Percentiles rank a stretch among this genome's conserved stretches.
Evolutionary conservation across 1,284 basidiomycete species (phyloP).

Genomic region (Xerocomus minutiporus): DNA sequence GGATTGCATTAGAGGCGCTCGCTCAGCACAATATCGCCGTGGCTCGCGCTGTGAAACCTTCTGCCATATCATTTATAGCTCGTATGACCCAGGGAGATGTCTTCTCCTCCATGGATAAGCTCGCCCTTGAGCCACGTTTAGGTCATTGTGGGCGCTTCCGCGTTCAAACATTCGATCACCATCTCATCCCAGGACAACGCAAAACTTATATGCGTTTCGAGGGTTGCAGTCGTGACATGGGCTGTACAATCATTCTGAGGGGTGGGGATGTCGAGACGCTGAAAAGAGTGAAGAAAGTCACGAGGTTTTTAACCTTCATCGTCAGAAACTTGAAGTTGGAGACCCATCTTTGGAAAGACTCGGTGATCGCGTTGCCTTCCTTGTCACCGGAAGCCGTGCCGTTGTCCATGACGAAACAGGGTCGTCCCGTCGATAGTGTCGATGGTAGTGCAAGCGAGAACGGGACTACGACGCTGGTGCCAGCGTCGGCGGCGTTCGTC

Average conservation of each 20-base stretch:
- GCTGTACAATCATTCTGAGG: slow-evolving; percentile 89
- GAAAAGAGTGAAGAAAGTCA: slow-evolving; percentile 85
- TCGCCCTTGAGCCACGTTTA: slow-evolving; percentile 85
- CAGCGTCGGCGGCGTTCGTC: slow-evolving; percentile 32
- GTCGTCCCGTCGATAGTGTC: slow-evolving; percentile 11
- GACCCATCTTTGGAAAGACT: slow-evolving; percentile 92
- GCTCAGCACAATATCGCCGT: slow-evolving; percentile 87
- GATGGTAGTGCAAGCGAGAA: slow-evolving; percentile 12
- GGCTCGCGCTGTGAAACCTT: slow-evolving; percentile 84
- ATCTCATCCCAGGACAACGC: slow-evolving; percentile 81
- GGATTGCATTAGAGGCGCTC: slow-evolving; percentile 88
- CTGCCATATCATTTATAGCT: slow-evolving; percentile 83
- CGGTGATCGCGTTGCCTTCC: slow-evolving; percentile 75
- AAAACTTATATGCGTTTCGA: slow-evolving; percentile 99
- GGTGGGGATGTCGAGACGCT: slow-evolving; percentile 84
- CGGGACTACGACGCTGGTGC: slow-evolving; percentile 21
- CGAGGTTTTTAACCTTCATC: slow-evolving; percentile 87
- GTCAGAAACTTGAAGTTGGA: slow-evolving; percentile 92
- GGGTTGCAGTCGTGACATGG: slow-evolving; percentile 87
- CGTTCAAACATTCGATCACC: slow-evolving; percentile 93
- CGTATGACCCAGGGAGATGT: slow-evolving; percentile 95
- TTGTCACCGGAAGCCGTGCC: slow-evolving; percentile 65
- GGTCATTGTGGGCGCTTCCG: slow-evolving; percentile 88
- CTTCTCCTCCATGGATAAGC: slow-evolving; percentile 91
- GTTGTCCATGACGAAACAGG: slow-evolving; percentile 25